Percentiles rank a stretch among this genome's conserved stretches.
Evolutionary conservation across 768 basidiomycete species (phyloP).

Genomic region (Lactifluus hygrophoroides): DNA sequence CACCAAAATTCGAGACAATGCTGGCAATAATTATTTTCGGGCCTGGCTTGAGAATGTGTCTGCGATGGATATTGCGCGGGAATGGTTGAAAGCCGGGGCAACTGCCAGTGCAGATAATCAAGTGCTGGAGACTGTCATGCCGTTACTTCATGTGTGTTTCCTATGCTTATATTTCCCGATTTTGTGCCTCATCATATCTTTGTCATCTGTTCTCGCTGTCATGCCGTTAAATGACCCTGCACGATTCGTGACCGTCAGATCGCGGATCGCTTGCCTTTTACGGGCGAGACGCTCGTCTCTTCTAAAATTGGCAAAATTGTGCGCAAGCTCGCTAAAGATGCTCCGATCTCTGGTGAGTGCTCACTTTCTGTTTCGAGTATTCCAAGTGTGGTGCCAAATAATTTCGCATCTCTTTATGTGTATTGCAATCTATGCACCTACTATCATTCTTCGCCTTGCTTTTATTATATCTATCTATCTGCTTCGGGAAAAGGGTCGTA

Average conservation of each 20-base stretch:
- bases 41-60: constrained; percentile 72
- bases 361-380: not conserved
- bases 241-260: constrained; percentile 38
- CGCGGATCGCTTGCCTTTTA: constrained; percentile 75
- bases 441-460: not conserved
- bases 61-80: constrained; percentile 71
- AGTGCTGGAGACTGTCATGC: constrained; percentile 74
- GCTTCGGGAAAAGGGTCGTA: constrained; percentile 16
- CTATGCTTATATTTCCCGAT: constrained; percentile 2
- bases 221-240: not conserved
- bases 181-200: constrained; percentile 16
- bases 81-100: constrained; percentile 72
- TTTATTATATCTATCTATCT: constrained; percentile 7
- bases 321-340: constrained; percentile 66
- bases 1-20: constrained; percentile 73
- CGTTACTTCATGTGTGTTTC: constrained; percentile 70
- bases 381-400: constrained; percentile 2
- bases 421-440: constrained; percentile 2
- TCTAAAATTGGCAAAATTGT: constrained; percentile 78
- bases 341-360: constrained; percentile 74
- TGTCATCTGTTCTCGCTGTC: constrained; percentile 19
- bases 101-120: constrained; percentile 45
- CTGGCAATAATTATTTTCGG: constrained; percentile 79
- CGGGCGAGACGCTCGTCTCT: constrained; percentile 53
- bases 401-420: not conserved